Evolutionary conservation across 495 filamentous ascomycete species (phyloP), one percentile per base, ranked within the genome.

Genomic region (Lichina pygmaea): DNA sequence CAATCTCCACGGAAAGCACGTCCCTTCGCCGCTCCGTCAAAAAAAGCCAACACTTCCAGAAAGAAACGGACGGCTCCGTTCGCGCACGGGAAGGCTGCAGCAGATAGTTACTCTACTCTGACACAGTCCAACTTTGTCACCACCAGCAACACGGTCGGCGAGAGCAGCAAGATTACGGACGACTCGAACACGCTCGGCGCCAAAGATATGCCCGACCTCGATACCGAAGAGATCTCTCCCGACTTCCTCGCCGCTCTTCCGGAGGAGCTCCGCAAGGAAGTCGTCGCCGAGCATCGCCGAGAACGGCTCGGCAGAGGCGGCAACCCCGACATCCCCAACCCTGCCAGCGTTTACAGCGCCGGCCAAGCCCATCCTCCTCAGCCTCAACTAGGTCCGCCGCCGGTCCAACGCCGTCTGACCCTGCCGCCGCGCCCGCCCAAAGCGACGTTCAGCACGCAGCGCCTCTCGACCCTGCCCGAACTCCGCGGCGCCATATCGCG

Each of bases 161-260:
- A 24, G 24, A 24, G 24, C 24, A 24, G 24, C 24, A 24, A 24
- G 24, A 57, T 34, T 34, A 32, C 36, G 45, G 36, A 39, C 7
- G 43, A 13, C 45, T n/a, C 5, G 33, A 37, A 5, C 49, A 45
- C 48, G 12, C 34, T 45, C 9, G 47, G 46, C 7, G 52, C 52
- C 36, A 53, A 53, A 8, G 40, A 12, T 44, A 2, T 15, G 7
- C 10, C 42, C 2, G 52, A 57, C 30, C 50, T 47, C 2, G 44
- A 57, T 33, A 38, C 43, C 6, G 56, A 57, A 39, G 55, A 62
- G 7, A 56, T 81, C 7, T 80, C 83, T 42, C 61, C 66, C 0
- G 73, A 72, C 6, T 85, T 89, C 58, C 72, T 93, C 33, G 72
- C 77, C 10, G 83, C 82, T 16, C 62, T 93, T 0, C 85, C 85